Conservation (phyloP, 1,284 basidiomycete species). For the Butyriboletus appendiculatus region DNA sequence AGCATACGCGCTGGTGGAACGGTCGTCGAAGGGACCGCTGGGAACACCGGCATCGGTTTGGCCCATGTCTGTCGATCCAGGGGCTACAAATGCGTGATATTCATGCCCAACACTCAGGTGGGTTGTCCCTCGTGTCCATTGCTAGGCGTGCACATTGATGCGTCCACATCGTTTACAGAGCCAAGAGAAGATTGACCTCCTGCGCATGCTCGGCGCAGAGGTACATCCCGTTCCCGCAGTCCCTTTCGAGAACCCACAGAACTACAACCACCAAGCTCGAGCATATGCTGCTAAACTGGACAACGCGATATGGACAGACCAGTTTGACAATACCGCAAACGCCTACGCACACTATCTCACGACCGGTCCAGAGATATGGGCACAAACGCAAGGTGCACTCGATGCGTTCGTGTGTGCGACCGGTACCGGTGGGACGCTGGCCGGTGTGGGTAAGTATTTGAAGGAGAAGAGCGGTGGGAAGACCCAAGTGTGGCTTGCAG, state of each 20-base stretch:
- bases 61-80: conserved; percentile 92
- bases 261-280: conserved; percentile 98
- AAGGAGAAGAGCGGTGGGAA: conserved; percentile 83
- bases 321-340: conserved; percentile 96
- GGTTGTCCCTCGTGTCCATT: conserved; percentile 9
- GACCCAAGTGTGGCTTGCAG: conserved; percentile 92
- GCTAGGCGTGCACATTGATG: background rate
- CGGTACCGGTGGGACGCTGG: conserved; percentile 95
- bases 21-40: conserved; percentile 96
- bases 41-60: conserved; percentile 98
- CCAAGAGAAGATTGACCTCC: conserved; percentile 97
- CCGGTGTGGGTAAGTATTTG: conserved; percentile 84
- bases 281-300: conserved; percentile 80
- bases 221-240: conserved; percentile 96
- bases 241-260: conserved; percentile 92
- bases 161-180: conserved; percentile 48
- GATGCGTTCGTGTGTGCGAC: conserved; percentile 95
- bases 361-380: conserved; percentile 98
- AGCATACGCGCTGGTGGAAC: conserved; percentile 92
- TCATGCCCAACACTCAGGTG: conserved; percentile 97
- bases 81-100: conserved; percentile 99
- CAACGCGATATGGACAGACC: conserved; percentile 99
- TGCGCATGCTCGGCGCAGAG: conserved; percentile 96
- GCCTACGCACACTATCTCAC: conserved; percentile 86
- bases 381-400: conserved; percentile 78